These are phyloP conservation scores for Ceratobasidium sp. DNA, from an alignment of 1,284 basidiomycete species.

Conservation along the genomic window DNA sequence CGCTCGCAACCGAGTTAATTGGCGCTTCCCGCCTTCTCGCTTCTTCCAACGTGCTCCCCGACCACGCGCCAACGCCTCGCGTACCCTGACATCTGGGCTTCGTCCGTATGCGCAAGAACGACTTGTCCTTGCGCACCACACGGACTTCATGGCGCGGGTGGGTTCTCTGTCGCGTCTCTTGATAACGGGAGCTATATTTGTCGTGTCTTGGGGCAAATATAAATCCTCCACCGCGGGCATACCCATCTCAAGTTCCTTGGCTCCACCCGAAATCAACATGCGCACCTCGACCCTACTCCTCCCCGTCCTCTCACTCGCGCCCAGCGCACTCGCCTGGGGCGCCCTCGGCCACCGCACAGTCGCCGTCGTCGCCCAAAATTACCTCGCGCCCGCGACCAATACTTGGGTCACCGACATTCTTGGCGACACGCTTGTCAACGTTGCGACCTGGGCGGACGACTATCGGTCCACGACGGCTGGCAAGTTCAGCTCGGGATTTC, in stretches of 20 bases:
- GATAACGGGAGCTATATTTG: conserved; percentile 3
- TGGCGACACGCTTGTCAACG: conserved; percentile 39
- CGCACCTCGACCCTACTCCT: conserved; percentile 22
- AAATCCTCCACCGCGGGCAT: background rate
- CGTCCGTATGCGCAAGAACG: conserved; percentile 2
- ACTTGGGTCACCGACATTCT: conserved; percentile 42
- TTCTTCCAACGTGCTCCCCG: conserved; percentile 38
- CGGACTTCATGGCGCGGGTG: background rate
- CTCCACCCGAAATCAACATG: conserved; percentile 11
- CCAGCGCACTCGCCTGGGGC: conserved; percentile 29
- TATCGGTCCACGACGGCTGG: conserved; percentile 32
- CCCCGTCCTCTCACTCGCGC: conserved; percentile 27
- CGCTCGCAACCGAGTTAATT: background rate
- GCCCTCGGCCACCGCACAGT: conserved; percentile 45
- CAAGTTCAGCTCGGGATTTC: conserved; percentile 32
- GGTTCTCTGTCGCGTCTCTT: background rate
- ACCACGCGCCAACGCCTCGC: conserved; percentile 38
- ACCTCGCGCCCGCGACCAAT: conserved; percentile 41
- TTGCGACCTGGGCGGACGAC: conserved; percentile 45
- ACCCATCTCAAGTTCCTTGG: background rate
- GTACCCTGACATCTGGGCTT: background rate
- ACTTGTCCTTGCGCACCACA: background rate
- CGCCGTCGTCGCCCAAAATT: conserved; percentile 45
- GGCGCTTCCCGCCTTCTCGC: conserved; percentile 25
- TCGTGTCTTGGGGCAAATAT: background rate